Percentiles rank a stretch among this genome's conserved stretches.
phyloP scores from a whole-genome alignment of 164 flowering plant species.

The Protea cynaroides region DNA sequence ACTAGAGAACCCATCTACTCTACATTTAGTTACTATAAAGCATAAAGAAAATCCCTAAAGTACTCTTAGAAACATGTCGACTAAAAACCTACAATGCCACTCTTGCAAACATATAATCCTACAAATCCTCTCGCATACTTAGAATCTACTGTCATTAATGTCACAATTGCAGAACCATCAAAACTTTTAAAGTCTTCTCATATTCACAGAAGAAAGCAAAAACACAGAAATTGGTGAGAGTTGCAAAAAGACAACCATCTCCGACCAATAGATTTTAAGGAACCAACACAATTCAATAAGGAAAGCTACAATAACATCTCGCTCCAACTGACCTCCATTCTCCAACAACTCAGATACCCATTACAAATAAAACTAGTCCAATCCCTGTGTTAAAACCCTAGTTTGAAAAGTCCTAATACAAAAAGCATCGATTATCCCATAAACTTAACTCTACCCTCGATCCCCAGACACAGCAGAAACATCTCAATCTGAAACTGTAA shows the following conservation, averaged over 20 bases:
- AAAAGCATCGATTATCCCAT: background rate
- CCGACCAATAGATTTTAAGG: background rate
- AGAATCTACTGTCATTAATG: no score
- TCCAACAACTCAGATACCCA: background rate
- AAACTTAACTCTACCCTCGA: background rate
- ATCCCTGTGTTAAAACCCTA: background rate
- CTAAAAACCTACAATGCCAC: background rate
- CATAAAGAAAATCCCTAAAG: no score
- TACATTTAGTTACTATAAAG: no score
- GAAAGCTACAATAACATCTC: background rate
- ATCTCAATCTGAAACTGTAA: slow-evolving; percentile 8
- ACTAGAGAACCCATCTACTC: background rate
- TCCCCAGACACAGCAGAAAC: background rate
- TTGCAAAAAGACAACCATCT: background rate
- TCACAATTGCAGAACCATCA: background rate
- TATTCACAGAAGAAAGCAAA: background rate
- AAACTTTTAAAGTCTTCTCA: background rate
- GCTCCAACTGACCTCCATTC: background rate
- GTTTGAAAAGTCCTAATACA: background rate
- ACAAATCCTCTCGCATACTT: no score
- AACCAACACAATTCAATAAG: background rate
- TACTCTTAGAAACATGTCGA: no score
- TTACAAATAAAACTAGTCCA: background rate
- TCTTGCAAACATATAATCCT: background rate
- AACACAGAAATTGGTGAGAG: background rate